Conservation (phyloP, 768 basidiomycete genomes). For the Tylopilus plumbeoviolaceoides region DNA sequence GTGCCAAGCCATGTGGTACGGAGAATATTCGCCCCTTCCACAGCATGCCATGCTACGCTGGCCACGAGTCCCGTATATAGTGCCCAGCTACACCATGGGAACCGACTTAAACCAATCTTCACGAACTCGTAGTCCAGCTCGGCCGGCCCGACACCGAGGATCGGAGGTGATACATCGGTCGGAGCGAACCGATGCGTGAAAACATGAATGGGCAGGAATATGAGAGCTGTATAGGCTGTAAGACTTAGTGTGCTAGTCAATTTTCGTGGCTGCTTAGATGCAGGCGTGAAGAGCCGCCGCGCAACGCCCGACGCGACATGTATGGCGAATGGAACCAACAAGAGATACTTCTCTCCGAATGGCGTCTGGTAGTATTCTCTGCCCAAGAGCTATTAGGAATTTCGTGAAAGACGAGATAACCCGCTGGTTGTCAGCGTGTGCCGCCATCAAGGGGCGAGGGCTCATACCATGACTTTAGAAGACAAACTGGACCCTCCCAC, state of each 20-base stretch:
- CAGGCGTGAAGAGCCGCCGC: slow-evolving; percentile 52
- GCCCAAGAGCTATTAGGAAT: slow-evolving; percentile 62
- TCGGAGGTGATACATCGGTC: slow-evolving; percentile 37
- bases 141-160: slow-evolving; percentile 53
- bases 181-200: slow-evolving; percentile 62
- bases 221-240: slow-evolving; percentile 58
- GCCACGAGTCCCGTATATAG: slow-evolving; percentile 61
- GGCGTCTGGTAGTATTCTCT: slow-evolving; percentile 82
- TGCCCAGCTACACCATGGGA: slow-evolving; percentile 59
- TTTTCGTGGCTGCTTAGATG: slow-evolving; percentile 28
- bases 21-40: slow-evolving; percentile 55
- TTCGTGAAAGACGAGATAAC: not conserved
- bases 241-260: slow-evolving; percentile 46
- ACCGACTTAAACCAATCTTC: slow-evolving; percentile 59
- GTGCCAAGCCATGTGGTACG: slow-evolving; percentile 41
- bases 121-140: slow-evolving; percentile 85
- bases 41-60: slow-evolving; percentile 54
- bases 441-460: not conserved
- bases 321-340: slow-evolving; percentile 61
- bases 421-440: not conserved
- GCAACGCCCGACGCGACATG: slow-evolving; percentile 58
- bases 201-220: slow-evolving; percentile 68
- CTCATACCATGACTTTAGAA: slow-evolving; percentile 70
- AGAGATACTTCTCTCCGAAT: slow-evolving; percentile 62
- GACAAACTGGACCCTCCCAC: slow-evolving; percentile 65